Conservation (phyloP, 257 asterid genomes). For the Cinchona pubescens region DNA sequence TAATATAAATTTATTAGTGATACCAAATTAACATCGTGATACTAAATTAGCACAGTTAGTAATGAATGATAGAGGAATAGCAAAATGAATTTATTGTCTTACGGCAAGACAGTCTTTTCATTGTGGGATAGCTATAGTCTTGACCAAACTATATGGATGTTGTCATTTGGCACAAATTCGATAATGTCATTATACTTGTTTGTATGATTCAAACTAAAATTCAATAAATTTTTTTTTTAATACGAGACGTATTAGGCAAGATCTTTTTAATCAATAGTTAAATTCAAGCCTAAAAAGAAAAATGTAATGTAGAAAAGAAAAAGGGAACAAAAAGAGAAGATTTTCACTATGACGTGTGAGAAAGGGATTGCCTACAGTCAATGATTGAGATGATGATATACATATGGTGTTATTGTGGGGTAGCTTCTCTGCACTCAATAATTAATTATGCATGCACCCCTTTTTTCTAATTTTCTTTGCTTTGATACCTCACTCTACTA, state of each 20-base stretch:
- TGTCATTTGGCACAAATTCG: constrained; percentile 4
- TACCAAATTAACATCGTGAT: too few relatives aligned
- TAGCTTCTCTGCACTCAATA: not conserved
- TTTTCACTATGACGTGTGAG: constrained; percentile 1
- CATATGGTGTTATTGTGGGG: not conserved
- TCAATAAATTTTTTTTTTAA: not conserved
- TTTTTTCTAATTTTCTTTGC: not conserved
- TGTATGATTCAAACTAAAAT: not conserved
- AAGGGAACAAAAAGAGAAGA: not conserved
- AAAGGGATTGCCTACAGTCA: not conserved
- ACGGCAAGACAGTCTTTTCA: not conserved
- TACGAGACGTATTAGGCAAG: not conserved
- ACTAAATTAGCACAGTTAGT: too few relatives aligned
- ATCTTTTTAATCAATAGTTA: not conserved
- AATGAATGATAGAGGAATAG: too few relatives aligned
- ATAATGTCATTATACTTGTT: not conserved
- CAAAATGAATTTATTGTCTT: not conserved
- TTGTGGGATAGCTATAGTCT: constrained; percentile 3
- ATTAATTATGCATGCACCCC: not conserved
- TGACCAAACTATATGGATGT: constrained; percentile 1
- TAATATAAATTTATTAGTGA: too few relatives aligned
- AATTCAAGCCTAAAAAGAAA: not conserved
- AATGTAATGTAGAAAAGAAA: constrained; percentile 5
- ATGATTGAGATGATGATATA: not conserved
- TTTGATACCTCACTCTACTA: not conserved